phyloP scores from a whole-genome alignment of 208 protist genomes.

The Trypanosoma melophagium region DNA sequence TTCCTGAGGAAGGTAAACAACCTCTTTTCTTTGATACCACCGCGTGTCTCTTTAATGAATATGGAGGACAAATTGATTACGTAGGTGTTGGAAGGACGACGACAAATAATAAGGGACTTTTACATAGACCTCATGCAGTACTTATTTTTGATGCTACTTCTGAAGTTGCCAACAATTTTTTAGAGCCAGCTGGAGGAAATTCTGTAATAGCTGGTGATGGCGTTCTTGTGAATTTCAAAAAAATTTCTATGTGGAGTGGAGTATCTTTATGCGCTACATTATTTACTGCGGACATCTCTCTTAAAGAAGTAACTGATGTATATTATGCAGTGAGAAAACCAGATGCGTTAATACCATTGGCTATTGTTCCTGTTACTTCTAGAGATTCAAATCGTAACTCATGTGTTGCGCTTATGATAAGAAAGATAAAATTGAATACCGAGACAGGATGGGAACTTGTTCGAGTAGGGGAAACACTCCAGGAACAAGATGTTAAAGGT shows the following conservation, averaged over 20 bases:
- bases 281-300: constrained; percentile 40
- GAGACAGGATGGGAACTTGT: constrained; percentile 72
- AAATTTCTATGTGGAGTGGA: constrained; percentile 46
- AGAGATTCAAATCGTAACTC: constrained; percentile 35
- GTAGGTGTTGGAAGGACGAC: constrained; percentile 58
- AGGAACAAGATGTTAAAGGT: constrained; percentile 52
- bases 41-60: constrained; percentile 69
- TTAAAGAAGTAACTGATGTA: constrained; percentile 39
- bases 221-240: constrained; percentile 54
- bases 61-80: constrained; percentile 63
- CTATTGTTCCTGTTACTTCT: constrained; percentile 53
- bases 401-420: constrained; percentile 68
- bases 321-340: constrained; percentile 66
- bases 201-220: constrained; percentile 67
- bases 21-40: constrained; percentile 75
- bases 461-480: constrained; percentile 55
- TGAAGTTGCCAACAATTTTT: constrained; percentile 31
- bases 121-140: constrained; percentile 58
- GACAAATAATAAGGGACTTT: constrained; percentile 57
- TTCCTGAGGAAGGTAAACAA: constrained; percentile 35
- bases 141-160: constrained; percentile 42
- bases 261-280: constrained; percentile 61
- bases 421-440: constrained; percentile 43
- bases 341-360: constrained; percentile 38
- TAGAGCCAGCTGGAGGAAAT: constrained; percentile 36